A percentile compares a stretch with the other conserved stretches of the same genome.
phyloP scores from a whole-genome alignment of 345 rosid genomes.

The Erodium maritimum region DNA sequence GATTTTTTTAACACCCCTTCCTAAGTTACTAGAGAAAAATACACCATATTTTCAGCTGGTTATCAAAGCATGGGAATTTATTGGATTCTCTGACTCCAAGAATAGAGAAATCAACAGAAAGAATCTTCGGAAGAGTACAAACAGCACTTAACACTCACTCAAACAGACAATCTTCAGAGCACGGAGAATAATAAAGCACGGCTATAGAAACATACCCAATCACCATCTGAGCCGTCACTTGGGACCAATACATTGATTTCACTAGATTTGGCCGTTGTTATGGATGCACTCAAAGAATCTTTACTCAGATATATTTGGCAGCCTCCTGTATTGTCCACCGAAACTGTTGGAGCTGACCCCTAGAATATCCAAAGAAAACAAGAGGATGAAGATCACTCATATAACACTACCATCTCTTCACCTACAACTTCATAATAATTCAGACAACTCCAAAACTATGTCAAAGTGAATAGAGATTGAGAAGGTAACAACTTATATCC shows the following conservation, averaged over 20 bases:
- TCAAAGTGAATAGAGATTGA: too few relatives aligned
- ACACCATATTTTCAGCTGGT: neutral
- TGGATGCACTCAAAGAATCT: constrained; percentile 55
- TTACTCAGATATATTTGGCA: constrained; percentile 82
- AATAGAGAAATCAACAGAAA: neutral
- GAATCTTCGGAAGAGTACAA: neutral
- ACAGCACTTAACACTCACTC: neutral
- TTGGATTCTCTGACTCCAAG: too few relatives aligned
- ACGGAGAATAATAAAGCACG: constrained; percentile 2
- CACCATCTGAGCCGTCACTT: constrained; percentile 32
- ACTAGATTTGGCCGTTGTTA: constrained; percentile 91
- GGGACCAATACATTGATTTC: constrained; percentile 90
- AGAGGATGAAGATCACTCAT: constrained; percentile 1
- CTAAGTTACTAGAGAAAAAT: too few relatives aligned
- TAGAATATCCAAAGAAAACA: constrained; percentile 18
- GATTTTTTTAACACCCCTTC: too few relatives aligned
- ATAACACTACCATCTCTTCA: neutral
- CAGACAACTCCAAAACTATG: neutral
- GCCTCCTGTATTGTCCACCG: constrained; percentile 84
- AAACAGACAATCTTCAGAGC: neutral
- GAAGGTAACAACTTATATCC: too few relatives aligned
- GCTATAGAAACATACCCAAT: constrained; percentile 49
- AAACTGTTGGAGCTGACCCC: constrained; percentile 93
- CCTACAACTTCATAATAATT: neutral
- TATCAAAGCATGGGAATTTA: too few relatives aligned